Conservation (phyloP, 805 yeast genomes). For the Metschnikowia vanudenii region DNA sequence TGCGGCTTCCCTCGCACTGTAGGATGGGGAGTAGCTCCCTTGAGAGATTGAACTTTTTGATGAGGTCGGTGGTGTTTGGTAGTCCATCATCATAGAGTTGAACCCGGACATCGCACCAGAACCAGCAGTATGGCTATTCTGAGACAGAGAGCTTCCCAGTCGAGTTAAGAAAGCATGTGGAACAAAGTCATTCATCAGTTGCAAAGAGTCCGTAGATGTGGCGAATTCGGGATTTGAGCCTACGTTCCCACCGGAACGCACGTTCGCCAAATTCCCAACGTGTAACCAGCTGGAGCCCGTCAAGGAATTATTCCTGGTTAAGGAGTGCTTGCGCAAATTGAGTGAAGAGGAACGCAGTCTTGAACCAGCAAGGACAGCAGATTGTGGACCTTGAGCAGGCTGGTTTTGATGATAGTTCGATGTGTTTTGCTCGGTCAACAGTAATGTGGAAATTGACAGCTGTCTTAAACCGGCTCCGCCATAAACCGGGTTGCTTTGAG, state of each 20-base stretch:
- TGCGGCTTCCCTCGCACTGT: constrained; percentile 2
- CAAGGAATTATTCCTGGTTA: constrained; percentile 42
- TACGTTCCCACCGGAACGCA: constrained; percentile 24
- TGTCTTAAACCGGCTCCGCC: constrained; percentile 29
- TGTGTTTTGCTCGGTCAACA: constrained; percentile 41
- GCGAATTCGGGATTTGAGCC: constrained; percentile 23
- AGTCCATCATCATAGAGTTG: constrained; percentile 41
- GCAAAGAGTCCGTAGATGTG: constrained; percentile 41
- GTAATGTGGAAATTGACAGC: constrained; percentile 41
- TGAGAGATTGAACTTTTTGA: constrained; percentile 31
- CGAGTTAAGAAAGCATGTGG: constrained; percentile 40
- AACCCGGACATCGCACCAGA: constrained; percentile 16
- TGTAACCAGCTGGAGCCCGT: constrained; percentile 41
- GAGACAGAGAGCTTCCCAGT: constrained; percentile 23
- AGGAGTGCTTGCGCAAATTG: constrained; percentile 42
- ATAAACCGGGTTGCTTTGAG: constrained; percentile 12
- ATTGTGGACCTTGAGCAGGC: constrained; percentile 8
- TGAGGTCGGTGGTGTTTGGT: constrained; percentile 40
- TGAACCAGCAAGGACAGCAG: constrained; percentile 17
- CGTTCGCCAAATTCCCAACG: constrained; percentile 40
- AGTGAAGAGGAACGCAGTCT: constrained; percentile 38
- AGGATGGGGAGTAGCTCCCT: constrained; percentile 18
- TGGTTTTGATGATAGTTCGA: constrained; percentile 26
- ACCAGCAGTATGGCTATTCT: constrained; percentile 14
- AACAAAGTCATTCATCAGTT: constrained; percentile 44